Conservation (phyloP, 2,329 filamentous ascomycete genomes). For the Sarocladium oryzae region DNA sequence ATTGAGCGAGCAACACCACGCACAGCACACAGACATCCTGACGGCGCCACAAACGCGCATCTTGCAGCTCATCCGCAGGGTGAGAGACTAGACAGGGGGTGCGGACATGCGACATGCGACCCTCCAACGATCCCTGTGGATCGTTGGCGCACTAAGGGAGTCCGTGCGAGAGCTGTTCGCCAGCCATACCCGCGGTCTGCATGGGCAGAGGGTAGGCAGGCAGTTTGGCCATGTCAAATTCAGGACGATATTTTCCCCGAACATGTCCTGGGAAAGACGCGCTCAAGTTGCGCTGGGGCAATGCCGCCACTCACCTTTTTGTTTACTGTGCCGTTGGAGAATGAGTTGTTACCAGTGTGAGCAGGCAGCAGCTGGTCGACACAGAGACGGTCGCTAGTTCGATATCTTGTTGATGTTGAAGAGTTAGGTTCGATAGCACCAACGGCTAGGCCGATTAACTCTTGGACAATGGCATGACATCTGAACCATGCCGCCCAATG, state of each 20-base stretch:
- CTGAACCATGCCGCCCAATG: neutral
- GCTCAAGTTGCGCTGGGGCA: no score
- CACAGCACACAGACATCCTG: neutral
- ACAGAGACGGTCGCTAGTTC: no score
- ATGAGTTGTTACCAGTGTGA: no score
- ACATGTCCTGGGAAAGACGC: no score
- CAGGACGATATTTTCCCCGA: no score
- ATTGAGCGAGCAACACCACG: no score
- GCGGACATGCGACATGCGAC: slow-evolving; percentile 1
- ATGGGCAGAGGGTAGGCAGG: neutral
- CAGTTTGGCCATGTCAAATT: no score
- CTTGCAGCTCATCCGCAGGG: neutral
- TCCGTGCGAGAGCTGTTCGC: slow-evolving; percentile 8
- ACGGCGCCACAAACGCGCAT: neutral
- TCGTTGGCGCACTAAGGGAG: neutral
- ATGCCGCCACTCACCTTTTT: no score
- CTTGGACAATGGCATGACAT: slow-evolving; percentile 1
- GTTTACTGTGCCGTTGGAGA: no score
- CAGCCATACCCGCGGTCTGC: slow-evolving; percentile 5
- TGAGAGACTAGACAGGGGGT: neutral
- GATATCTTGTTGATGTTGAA: neutral
- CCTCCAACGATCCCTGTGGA: neutral
- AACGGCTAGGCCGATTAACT: slow-evolving; percentile 7
- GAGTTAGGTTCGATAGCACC: slow-evolving; percentile 6
- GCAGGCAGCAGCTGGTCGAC: no score